A percentile compares a stretch with the other conserved stretches of the same genome.
Evolutionary conservation across 2,329 filamentous ascomycete genomes (phyloP).

Genomic region (Fusarium nematophilum): DNA sequence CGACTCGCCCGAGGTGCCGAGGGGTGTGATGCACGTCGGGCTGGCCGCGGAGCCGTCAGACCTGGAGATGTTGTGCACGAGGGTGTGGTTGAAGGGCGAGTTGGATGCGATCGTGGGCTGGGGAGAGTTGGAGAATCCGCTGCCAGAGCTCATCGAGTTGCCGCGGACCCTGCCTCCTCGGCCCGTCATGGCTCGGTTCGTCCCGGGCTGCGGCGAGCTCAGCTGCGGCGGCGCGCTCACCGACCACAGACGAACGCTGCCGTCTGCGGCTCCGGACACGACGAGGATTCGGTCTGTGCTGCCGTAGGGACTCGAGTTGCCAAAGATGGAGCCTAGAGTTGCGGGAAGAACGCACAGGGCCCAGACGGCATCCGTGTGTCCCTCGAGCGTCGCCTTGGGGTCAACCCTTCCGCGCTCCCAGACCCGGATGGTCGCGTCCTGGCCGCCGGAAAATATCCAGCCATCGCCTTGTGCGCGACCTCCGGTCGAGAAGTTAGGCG

Average conservation of each 20-base stretch:
- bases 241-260: constrained; percentile 92
- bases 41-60: constrained; percentile 74
- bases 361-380: constrained; percentile 97
- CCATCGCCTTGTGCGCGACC: constrained; percentile 90
- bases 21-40: constrained; percentile 91
- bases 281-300: constrained; percentile 87
- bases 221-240: constrained; percentile 90
- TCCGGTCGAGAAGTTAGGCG: constrained; percentile 89
- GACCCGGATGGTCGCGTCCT: constrained; percentile 91
- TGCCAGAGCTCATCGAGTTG: constrained; percentile 94
- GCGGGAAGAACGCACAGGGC: constrained; percentile 91
- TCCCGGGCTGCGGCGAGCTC: constrained; percentile 80
- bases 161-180: constrained; percentile 81
- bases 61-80: constrained; percentile 87
- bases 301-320: constrained; percentile 78
- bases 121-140: constrained; percentile 88
- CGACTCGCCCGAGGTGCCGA: constrained; percentile 83
- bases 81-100: constrained; percentile 87
- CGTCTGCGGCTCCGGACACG: constrained; percentile 92
- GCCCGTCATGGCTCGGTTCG: constrained; percentile 65
- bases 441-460: constrained; percentile 98
- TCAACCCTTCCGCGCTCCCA: constrained; percentile 97
- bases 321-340: constrained; percentile 83
- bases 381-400: constrained; percentile 92
- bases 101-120: constrained; percentile 88